A percentile compares a stretch with the other conserved stretches of the same genome.
phyloP scores from a whole-genome alignment of 441 rosid genomes.

The Eutrema salsugineum region DNA sequence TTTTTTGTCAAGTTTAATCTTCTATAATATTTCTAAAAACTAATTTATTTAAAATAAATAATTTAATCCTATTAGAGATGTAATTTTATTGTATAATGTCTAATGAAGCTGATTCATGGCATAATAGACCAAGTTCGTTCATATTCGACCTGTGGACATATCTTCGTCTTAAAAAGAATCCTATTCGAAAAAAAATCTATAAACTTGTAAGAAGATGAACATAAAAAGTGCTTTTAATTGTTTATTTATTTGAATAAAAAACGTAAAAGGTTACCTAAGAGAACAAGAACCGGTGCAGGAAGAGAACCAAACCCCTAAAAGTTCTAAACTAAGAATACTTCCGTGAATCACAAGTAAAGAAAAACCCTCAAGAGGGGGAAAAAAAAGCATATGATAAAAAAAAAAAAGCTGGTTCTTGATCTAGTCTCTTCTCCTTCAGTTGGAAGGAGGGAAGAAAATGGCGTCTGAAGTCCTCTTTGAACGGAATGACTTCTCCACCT shows the following conservation, averaged over 20 bases:
- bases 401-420: neutral
- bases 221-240: too few relatives aligned
- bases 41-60: too few relatives aligned
- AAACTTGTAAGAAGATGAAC: neutral
- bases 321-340: neutral
- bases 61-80: too few relatives aligned
- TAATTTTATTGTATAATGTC: too few relatives aligned
- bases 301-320: neutral
- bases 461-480: slow-evolving; percentile 62
- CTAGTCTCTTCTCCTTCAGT: slow-evolving; percentile 25
- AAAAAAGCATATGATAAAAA: neutral
- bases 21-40: too few relatives aligned
- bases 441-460: slow-evolving; percentile 83
- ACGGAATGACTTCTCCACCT: slow-evolving; percentile 55
- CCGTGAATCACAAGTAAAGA: neutral
- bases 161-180: too few relatives aligned
- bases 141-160: too few relatives aligned
- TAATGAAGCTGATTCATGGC: too few relatives aligned
- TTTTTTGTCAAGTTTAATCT: too few relatives aligned
- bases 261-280: neutral
- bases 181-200: too few relatives aligned
- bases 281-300: slow-evolving; percentile 5
- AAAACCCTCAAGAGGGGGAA: neutral
- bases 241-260: neutral
- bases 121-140: too few relatives aligned